phyloP scores from a whole-genome alignment of 176 grass and related monocot genomes.

The Carex parvula region DNA sequence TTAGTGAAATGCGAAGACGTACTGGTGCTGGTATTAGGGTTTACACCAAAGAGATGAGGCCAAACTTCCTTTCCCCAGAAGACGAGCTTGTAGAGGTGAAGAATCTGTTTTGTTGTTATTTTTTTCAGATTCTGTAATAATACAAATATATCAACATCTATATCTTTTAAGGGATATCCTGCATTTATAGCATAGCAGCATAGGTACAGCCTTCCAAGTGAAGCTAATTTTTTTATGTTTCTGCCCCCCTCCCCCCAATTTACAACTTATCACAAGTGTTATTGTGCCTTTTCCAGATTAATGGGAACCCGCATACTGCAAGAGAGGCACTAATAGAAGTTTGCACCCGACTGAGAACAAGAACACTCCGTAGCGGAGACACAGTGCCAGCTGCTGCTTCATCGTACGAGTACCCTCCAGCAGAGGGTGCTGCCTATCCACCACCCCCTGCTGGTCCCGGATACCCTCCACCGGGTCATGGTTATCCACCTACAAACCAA shows the following conservation, averaged over 20 bases:
- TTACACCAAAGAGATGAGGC: constrained; percentile 85
- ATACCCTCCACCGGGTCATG: constrained; percentile 22
- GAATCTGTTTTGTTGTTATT: constrained; percentile 25
- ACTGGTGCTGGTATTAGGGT: constrained; percentile 85
- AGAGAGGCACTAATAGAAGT: constrained; percentile 29
- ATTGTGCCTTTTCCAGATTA: background rate
- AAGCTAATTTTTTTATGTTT: background rate
- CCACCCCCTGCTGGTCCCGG: constrained; percentile 17
- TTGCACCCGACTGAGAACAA: constrained; percentile 24
- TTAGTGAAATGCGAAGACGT: constrained; percentile 93
- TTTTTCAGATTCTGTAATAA: constrained; percentile 36
- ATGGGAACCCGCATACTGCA: constrained; percentile 20
- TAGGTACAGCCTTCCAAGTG: too few species aligned
- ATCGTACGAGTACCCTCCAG: constrained; percentile 13
- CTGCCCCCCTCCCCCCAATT: background rate
- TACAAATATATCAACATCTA: background rate
- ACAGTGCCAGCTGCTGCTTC: background rate
- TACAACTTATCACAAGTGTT: background rate
- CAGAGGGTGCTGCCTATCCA: background rate
- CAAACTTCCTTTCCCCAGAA: constrained; percentile 72
- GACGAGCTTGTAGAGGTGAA: constrained; percentile 94
- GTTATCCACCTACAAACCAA: constrained; percentile 28
- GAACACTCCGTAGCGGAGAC: constrained; percentile 22
- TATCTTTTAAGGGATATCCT: background rate
- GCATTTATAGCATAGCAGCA: background rate